Evolutionary conservation across 257 asterid species (phyloP), one percentile per base, ranked within the genome.

Genomic region (Knoxia roxburghii): DNA sequence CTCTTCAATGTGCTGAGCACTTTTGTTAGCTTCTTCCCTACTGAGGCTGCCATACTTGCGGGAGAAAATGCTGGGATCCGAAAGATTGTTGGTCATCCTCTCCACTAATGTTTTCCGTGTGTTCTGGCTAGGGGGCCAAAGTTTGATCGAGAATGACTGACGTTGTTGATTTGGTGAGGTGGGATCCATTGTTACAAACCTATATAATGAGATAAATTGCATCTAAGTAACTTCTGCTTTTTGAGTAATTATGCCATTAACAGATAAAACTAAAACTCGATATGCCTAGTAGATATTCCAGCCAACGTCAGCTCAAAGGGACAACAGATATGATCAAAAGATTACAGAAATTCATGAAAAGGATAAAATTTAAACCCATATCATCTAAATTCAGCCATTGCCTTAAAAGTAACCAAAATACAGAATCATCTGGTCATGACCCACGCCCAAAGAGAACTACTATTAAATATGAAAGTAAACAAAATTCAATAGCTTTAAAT

Each of bases 81-180:
- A 85, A 64, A 92, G 97, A 78, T 90, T 93, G 65, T 83, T 88
- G 3, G 80, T 80, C 95, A 90, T 85, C 67, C 95, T 71, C 55
- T 88, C 95, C 43, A 93, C 95, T 35, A 93, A 81, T 84, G 81
- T 83, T 72, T 76, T 80, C 49, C 99, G 79, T 0, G 97, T 93
- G 83, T 76, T 88, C 71, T 82, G 82, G 73, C 95, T 88, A 30
- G 97, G 99, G 35, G 99, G 99, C 99, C 99, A 93, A 66, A 93
- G 92, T 75, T 93, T 93, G 54, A 93, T 87, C 43, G 90, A 82
- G 71, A 81, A 74, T 40, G 87, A 84, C 20, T 80, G 84, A 61
- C 78, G 89, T 67, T 88, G 90, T 23, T 83, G 86, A 69, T 73
- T 82, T 35, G 79, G 77, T 59, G 75, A 29, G 75, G 78, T 73